Evolutionary conservation across 2,329 filamentous ascomycete species (phyloP).

Genomic region (Polychaeton citri): DNA sequence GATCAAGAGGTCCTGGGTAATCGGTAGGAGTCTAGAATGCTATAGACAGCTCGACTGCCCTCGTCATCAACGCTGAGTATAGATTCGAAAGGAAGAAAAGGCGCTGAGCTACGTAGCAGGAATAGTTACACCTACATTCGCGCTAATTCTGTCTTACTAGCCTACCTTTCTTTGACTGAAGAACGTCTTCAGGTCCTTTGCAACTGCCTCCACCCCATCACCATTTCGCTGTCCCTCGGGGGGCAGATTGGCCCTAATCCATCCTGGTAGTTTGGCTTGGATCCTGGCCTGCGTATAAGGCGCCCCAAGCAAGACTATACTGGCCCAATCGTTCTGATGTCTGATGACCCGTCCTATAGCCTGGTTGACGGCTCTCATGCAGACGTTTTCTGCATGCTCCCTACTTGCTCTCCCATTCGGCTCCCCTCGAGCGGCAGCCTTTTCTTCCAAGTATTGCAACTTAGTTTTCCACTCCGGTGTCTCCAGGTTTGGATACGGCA

Average conservation of each 20-base stretch:
- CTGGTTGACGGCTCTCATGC: constrained; percentile 95
- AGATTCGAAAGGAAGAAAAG: too few relatives aligned
- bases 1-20: too few relatives aligned
- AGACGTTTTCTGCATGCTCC: constrained; percentile 86
- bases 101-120: too few relatives aligned
- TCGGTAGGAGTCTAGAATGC: too few relatives aligned
- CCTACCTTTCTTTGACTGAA: constrained; percentile 1
- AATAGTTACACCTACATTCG: too few relatives aligned
- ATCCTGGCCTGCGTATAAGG: constrained; percentile 66
- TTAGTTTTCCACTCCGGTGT: constrained; percentile 89
- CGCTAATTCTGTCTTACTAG: too few relatives aligned
- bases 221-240: too few relatives aligned
- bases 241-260: constrained; percentile 66
- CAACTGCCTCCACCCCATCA: constrained; percentile 23
- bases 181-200: constrained; percentile 5
- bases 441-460: constrained; percentile 69
- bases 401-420: constrained; percentile 41
- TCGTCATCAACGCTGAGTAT: too few relatives aligned
- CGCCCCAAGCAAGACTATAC: constrained; percentile 72
- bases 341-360: constrained; percentile 87
- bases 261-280: constrained; percentile 66
- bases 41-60: too few relatives aligned
- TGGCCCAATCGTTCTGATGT: constrained; percentile 77
- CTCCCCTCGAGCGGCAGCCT: constrained; percentile 24
- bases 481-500: constrained; percentile 84